Percentiles rank a stretch among this genome's conserved stretches.
phyloP scores from a whole-genome alignment of 805 yeast genomes.

The Candida fluviatilis region DNA sequence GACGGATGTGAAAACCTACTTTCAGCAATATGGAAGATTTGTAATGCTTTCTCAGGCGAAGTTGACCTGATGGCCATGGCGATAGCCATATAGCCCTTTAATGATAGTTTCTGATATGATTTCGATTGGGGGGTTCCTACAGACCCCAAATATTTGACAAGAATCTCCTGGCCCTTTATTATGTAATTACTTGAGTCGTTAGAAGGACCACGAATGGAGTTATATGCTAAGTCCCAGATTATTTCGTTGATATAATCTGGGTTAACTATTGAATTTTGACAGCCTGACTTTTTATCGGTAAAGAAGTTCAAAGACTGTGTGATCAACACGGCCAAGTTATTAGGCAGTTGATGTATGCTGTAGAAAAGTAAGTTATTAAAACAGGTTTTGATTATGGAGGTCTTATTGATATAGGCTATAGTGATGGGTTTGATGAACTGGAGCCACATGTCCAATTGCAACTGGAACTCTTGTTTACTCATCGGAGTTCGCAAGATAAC shows the following conservation, averaged over 20 bases:
- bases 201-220: slow-evolving; percentile 6
- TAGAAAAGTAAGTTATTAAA: slow-evolving; percentile 27
- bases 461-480: slow-evolving; percentile 23
- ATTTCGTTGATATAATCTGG: slow-evolving; percentile 17
- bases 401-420: slow-evolving; percentile 15
- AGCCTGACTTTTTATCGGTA: slow-evolving; percentile 17
- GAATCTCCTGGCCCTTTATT: slow-evolving; percentile 21
- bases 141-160: slow-evolving; percentile 16
- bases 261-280: slow-evolving; percentile 16
- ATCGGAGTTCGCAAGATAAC: slow-evolving; percentile 35
- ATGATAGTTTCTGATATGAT: slow-evolving; percentile 16
- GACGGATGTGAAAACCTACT: slow-evolving; percentile 11
- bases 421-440: slow-evolving; percentile 21
- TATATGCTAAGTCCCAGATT: slow-evolving; percentile 26
- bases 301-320: slow-evolving; percentile 14
- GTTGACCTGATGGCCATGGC: slow-evolving; percentile 23
- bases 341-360: slow-evolving; percentile 21
- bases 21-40: slow-evolving; percentile 24
- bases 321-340: slow-evolving; percentile 16
- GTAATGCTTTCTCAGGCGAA: slow-evolving; percentile 22
- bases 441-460: slow-evolving; percentile 36
- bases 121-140: slow-evolving; percentile 1
- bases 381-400: slow-evolving; percentile 14
- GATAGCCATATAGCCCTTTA: slow-evolving; percentile 35
- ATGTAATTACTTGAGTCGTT: neutral